A percentile compares a stretch with the other conserved stretches of the same genome.
These are phyloP conservation scores for Cryptococcus sp. DNA, from an alignment of 1,284 basidiomycete genomes.

Conservation along the genomic window DNA sequence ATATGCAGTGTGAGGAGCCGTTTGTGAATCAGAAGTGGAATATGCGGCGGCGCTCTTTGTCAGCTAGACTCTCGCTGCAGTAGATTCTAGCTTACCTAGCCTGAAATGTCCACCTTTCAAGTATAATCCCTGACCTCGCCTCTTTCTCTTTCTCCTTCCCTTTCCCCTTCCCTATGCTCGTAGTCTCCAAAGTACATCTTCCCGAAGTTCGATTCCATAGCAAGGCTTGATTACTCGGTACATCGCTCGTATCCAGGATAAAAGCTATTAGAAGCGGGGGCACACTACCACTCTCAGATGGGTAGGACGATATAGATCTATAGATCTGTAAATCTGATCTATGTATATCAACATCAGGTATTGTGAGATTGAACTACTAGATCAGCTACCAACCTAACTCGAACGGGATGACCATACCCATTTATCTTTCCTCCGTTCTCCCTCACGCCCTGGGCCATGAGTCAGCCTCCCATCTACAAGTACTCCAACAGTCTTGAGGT, in stretches of 20 bases:
- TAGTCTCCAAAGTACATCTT: slow-evolving; percentile 28
- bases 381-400: slow-evolving; percentile 6
- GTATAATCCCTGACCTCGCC: slow-evolving; percentile 32
- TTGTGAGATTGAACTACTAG: slow-evolving; percentile 40
- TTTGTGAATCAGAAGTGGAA: slow-evolving; percentile 20
- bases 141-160: slow-evolving; percentile 29
- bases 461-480: slow-evolving; percentile 43
- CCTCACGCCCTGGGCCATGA: slow-evolving; percentile 24
- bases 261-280: slow-evolving; percentile 46
- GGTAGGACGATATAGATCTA: slow-evolving; percentile 26
- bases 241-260: slow-evolving; percentile 43
- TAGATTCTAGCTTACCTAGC: slow-evolving; percentile 26
- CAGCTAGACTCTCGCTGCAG: neutral
- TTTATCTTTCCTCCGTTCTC: slow-evolving; percentile 31
- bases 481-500: slow-evolving; percentile 46
- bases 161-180: slow-evolving; percentile 13
- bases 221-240: slow-evolving; percentile 38
- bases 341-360: slow-evolving; percentile 43
- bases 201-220: slow-evolving; percentile 32
- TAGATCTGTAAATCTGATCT: slow-evolving; percentile 41
- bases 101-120: slow-evolving; percentile 45
- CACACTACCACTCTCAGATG: slow-evolving; percentile 17
- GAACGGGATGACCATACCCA: slow-evolving; percentile 33
- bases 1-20: slow-evolving; percentile 37
- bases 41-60: slow-evolving; percentile 1